Conservation (phyloP, 257 asterid species). For the Solanum pimpinellifolium region DNA sequence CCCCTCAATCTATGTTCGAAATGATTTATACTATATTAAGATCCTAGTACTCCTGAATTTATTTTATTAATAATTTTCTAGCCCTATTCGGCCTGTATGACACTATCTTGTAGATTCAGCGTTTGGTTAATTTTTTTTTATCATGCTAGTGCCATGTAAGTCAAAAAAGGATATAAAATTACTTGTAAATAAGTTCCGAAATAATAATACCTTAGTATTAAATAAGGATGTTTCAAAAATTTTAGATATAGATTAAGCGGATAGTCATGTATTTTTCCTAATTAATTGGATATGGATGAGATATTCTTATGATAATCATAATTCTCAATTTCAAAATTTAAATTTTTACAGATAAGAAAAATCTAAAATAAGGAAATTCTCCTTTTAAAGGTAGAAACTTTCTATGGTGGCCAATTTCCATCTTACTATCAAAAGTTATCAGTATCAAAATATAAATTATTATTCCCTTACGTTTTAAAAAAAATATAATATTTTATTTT, state of each 20-base stretch:
- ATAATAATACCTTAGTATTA: accelerated
- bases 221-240: accelerated
- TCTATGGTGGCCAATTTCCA: not conserved
- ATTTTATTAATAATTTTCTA: no score
- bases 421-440: not conserved
- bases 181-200: accelerated
- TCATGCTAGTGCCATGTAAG: no score
- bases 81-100: accelerated
- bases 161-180: no score
- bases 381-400: not conserved
- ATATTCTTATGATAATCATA: not conserved
- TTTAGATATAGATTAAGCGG: no score
- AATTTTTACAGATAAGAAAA: not conserved
- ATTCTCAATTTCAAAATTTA: not conserved
- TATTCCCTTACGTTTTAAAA: no score
- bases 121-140: no score
- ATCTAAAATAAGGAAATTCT: not conserved
- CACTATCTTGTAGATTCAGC: accelerated
- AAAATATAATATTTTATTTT: no score
- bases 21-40: no score
- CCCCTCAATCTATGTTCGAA: no score
- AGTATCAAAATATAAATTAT: no score
- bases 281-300: not conserved
- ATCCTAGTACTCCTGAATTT: accelerated
- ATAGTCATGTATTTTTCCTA: accelerated